A percentile compares a stretch with the other conserved stretches of the same genome.
phyloP scores from a whole-genome alignment of 2,329 filamentous ascomycete genomes.

The Fusarium staphyleae region DNA sequence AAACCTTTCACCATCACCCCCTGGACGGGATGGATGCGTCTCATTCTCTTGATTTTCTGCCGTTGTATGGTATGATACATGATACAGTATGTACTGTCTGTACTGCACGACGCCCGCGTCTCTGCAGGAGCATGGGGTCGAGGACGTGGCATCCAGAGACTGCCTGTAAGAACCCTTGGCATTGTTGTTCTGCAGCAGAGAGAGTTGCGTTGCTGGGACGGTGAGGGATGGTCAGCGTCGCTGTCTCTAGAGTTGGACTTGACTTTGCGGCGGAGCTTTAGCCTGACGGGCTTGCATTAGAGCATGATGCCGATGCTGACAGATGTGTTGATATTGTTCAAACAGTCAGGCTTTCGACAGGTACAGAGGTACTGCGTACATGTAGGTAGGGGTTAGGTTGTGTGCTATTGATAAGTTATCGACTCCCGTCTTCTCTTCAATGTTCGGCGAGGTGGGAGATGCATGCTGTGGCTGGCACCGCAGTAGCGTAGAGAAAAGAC shows the following conservation, averaged over 20 bases:
- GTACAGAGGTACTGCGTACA: constrained; percentile 7
- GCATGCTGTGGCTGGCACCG: constrained; percentile 33
- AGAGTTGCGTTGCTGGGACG: not conserved
- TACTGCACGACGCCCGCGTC: constrained; percentile 13
- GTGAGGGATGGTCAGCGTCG: constrained; percentile 9
- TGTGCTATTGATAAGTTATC: constrained; percentile 14
- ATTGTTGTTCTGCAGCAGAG: constrained; percentile 5
- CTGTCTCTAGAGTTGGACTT: constrained; percentile 5
- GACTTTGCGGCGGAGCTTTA: constrained; percentile 22
- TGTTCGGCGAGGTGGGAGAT: constrained; percentile 14
- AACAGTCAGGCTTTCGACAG: too few species aligned
- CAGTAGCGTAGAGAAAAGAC: constrained; percentile 37
- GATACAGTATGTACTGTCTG: not conserved
- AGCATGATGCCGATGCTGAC: not conserved
- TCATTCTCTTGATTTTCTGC: too few species aligned
- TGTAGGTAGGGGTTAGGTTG: constrained; percentile 22
- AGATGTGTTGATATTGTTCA: too few species aligned
- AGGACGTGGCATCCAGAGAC: constrained; percentile 29
- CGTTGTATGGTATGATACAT: too few species aligned
- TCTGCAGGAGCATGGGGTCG: constrained; percentile 23
- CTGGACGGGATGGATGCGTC: not conserved
- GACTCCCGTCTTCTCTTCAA: not conserved
- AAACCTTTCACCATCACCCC: constrained; percentile 21
- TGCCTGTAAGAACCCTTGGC: constrained; percentile 10
- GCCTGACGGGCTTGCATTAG: constrained; percentile 14